Evolutionary conservation across 1,284 basidiomycete species (phyloP).

Genomic region (Takashimella tepidaria): DNA sequence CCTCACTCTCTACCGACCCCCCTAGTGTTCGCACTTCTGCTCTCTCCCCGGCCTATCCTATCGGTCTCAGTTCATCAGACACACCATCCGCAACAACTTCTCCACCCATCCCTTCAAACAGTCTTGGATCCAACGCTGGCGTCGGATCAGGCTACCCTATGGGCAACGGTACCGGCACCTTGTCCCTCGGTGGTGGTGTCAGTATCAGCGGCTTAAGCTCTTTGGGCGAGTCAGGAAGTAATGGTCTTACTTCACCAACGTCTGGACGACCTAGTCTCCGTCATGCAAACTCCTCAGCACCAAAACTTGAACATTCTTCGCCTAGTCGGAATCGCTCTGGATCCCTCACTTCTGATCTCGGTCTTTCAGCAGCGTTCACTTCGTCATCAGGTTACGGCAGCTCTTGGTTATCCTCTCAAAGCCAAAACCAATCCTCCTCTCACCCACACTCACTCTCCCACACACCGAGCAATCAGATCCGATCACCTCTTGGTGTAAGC

Average conservation of each 20-base stretch:
- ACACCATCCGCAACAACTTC: constrained; percentile 10
- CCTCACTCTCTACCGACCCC: constrained; percentile 19
- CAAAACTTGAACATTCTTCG: constrained; percentile 53
- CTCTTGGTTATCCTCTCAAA: constrained; percentile 75
- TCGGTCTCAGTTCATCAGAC: background rate
- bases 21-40: constrained; percentile 30
- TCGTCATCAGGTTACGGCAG: background rate
- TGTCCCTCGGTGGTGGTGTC: background rate
- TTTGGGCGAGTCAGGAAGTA: background rate
- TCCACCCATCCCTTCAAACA: constrained; percentile 8
- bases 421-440: constrained; percentile 79
- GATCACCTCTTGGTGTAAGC: constrained; percentile 51
- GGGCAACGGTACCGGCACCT: constrained; percentile 47
- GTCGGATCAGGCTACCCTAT: constrained; percentile 30
- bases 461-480: constrained; percentile 9
- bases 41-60: constrained; percentile 34
- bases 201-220: background rate
- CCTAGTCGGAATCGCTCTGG: constrained; percentile 80
- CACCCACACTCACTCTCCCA: constrained; percentile 42
- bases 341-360: constrained; percentile 79
- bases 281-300: constrained; percentile 62
- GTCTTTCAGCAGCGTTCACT: background rate
- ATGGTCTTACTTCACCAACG: background rate
- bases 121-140: constrained; percentile 29
- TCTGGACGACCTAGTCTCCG: constrained; percentile 61